Percentiles rank a stretch among this genome's conserved stretches.
These are phyloP conservation scores for Auriculariales sp. DNA, from an alignment of 768 basidiomycete genomes.

Conservation along the genomic window DNA sequence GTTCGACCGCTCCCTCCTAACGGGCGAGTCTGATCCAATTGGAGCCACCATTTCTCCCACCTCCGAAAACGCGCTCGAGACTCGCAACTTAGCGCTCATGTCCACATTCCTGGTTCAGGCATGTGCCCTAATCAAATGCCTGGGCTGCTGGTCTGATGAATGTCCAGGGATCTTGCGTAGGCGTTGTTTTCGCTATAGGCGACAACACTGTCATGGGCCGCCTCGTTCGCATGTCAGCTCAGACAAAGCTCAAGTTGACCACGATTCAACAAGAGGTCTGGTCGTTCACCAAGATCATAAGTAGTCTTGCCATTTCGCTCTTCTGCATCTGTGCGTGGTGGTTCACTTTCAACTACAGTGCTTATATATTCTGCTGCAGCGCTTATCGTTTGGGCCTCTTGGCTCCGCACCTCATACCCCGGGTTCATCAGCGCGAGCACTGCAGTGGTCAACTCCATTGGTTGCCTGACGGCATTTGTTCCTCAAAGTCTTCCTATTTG, in stretches of 20 bases:
- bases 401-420: conserved; percentile 16
- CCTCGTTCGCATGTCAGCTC: conserved; percentile 37
- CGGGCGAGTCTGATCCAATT: conserved; percentile 39
- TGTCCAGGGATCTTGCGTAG: conserved; percentile 24
- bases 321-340: conserved; percentile 29
- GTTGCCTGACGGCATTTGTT: conserved; percentile 26
- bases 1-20: conserved; percentile 52
- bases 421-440: conserved; percentile 21
- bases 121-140: not conserved
- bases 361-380: not conserved
- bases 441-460: conserved; percentile 24
- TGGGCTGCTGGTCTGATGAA: not conserved
- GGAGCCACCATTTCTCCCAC: conserved; percentile 31
- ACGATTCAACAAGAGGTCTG: conserved; percentile 32
- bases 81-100: conserved; percentile 33
- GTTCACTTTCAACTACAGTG: too few species aligned
- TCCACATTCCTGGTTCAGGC: conserved; percentile 22
- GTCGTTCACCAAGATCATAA: conserved; percentile 41
- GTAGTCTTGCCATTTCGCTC: conserved; percentile 21
- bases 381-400: not conserved
- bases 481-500: conserved; percentile 29
- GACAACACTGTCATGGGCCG: conserved; percentile 27
- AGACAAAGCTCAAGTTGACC: conserved; percentile 30
- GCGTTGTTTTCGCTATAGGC: conserved; percentile 28
- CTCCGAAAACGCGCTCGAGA: conserved; percentile 34